These are phyloP conservation scores for Ambrosia artemisiifolia DNA, from an alignment of 129 eudicot species.

Conservation along the genomic window DNA sequence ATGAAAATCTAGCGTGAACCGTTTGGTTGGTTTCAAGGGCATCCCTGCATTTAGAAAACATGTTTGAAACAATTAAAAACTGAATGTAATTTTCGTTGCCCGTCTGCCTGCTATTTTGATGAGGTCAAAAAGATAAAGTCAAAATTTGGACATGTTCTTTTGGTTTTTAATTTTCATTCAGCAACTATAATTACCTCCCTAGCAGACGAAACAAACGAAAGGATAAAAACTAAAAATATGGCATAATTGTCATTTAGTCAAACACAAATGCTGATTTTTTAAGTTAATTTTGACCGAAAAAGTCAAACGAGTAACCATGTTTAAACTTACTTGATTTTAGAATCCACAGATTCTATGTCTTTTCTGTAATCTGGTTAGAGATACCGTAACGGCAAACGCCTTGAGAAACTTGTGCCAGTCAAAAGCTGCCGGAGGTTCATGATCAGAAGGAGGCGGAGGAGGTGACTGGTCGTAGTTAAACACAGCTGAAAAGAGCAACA, in stretches of 20 bases:
- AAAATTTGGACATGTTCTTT: background rate
- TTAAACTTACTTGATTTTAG: constrained; percentile 35
- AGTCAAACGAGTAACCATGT: background rate
- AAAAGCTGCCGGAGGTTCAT: too few species aligned
- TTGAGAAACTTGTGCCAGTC: too few species aligned
- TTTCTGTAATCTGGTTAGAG: constrained; percentile 37
- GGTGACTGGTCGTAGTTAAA: too few species aligned
- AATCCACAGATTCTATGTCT: constrained; percentile 35
- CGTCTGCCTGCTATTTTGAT: too few species aligned
- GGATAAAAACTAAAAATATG: background rate
- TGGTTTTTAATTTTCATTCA: background rate
- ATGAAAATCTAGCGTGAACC: constrained; percentile 31
- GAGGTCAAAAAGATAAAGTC: constrained; percentile 14
- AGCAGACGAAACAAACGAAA: background rate
- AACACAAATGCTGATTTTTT: background rate
- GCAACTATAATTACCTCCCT: background rate
- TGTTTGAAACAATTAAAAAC: background rate
- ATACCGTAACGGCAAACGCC: too few species aligned
- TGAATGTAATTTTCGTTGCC: too few species aligned
- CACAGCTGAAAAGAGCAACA: too few species aligned
- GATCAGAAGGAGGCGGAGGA: too few species aligned
- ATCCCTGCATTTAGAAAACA: constrained; percentile 25
- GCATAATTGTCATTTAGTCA: background rate
- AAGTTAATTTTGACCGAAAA: constrained; percentile 2
- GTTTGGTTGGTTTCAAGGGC: constrained; percentile 37